Base-by-base conservation (phyloP, 75 land plant species). In the Cryptomeria japonica region DNA sequence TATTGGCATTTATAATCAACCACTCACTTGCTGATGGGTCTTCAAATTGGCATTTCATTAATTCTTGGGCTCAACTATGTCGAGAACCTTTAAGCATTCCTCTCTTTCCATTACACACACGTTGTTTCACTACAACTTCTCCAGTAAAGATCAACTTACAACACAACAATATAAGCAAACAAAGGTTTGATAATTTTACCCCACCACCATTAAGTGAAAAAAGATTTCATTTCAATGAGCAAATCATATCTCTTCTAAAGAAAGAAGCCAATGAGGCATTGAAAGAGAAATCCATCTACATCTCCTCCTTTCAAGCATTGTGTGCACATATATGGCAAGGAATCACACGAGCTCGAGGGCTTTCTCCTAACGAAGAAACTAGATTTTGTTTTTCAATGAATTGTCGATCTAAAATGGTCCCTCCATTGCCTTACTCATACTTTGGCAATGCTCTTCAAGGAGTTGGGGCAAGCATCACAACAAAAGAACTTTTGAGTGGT, bases 21-120 rank as follows among this genome's bases (percentile, higher is more conserved):
- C 96, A 95, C 75, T 85, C 93, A 55, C 90, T 92, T 32, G 70
- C 85, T 39, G 96, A 95, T 85, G 96, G 96, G 3, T 90, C 92
- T 9, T 93, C 96, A 16, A 90, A 93, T 84, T 95, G 96, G 96
- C 92, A 95, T 83, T 95, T 95, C 90, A 88, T 95, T 87, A 92
- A 90, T 73, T 82, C 92, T 11, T 95, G 93, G 87, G 93, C 96
- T 15, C 94, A 93, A 80, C 39, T 92, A 37, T 49, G 83, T 38
- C 55, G 89, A 1, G 32, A 53, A 16, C 75, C 80, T 15, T 84
- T 76, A 9, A 18, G 10, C 7, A 36, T 80, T 47, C 87, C 91
- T 3, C 64, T 82, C 22, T 39, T 51, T 19, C 91, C 94, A 5
- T 28, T 70, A 7, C 53, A 86, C 32, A 80, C 53, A 2, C 90